Evolutionary conservation across 148 eudicot genomes (phyloP), one percentile per base, ranked within the genome.

Genomic region (Camellia sinensis): DNA sequence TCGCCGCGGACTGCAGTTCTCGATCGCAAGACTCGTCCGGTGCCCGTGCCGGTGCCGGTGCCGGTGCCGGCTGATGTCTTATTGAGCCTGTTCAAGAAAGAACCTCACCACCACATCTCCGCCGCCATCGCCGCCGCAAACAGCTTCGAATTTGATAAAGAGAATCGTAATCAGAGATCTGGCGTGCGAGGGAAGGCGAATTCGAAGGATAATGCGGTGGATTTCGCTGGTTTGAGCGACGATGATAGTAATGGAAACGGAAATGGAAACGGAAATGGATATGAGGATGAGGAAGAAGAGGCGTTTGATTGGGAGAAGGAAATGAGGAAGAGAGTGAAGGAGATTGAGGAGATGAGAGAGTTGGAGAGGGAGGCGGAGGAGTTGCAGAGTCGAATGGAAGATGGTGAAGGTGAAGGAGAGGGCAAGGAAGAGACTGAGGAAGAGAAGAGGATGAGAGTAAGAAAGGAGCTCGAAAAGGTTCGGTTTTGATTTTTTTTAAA

Each of bases 381-480:
- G 63, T 74, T 95, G 90, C 89, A 83, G 81, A 87, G 86, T 41
- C 83, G 50, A 78, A 72, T 83, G 59, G 92, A 82, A 44, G 89
- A 87, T 48, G 67, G 71, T 0, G 83, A 80, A 45, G 78, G 83
- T 19, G 90, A 75, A 45, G 83, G 71, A 0, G 79, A 37, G 11
- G 88, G 84, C 1, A 73, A 45, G 62, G 94, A 90, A 12, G 96
- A 90, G 84, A 88, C 87, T 43, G 97, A 95, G 78, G 97, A 95
- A 77, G 88, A 92, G 88, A 96, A 96, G 88, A 85, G 88, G 86
- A 81, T 76, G 90, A 85, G 99, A 80, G 99, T 96, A 29, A 78
- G 92, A 45, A 93, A 87, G 73, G 98, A 96, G 84, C 97, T 96
- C 43, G 92, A 93, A 76, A 96, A 93, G 97, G 99, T 92, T 57